Conservation (phyloP, 441 rosid species). For the Populus tomentosa region DNA sequence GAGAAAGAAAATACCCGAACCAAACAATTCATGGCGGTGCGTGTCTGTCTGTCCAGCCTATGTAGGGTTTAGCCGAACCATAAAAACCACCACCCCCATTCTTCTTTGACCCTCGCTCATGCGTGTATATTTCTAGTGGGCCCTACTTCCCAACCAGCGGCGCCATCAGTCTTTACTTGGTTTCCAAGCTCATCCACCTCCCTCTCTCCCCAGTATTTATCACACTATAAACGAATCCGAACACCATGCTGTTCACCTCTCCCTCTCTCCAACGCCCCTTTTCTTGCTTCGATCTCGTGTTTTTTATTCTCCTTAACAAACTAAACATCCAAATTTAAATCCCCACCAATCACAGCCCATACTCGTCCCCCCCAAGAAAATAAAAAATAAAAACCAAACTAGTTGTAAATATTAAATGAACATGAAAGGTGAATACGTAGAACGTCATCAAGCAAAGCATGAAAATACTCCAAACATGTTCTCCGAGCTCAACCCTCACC, state of each 20-base stretch:
- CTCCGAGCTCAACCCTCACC: slow-evolving; percentile 23
- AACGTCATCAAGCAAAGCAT: slow-evolving; percentile 18
- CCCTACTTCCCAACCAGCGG: slow-evolving; percentile 34
- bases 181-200: slow-evolving; percentile 38
- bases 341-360: slow-evolving; percentile 7
- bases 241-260: not conserved
- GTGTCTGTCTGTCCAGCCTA: not conserved
- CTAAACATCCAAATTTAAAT: not conserved
- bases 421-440: slow-evolving; percentile 66
- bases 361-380: not conserved
- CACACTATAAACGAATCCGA: slow-evolving; percentile 7
- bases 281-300: not conserved
- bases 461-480: slow-evolving; percentile 16
- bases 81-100: not conserved
- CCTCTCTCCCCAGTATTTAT: not conserved
- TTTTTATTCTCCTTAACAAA: no score
- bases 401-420: not conserved
- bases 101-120: not conserved
- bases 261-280: not conserved
- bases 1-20: no score
- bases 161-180: slow-evolving; percentile 38
- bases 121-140: not conserved
- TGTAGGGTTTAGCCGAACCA: not conserved
- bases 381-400: not conserved
- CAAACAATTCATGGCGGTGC: no score